Base-by-base conservation (phyloP, 2,329 filamentous ascomycete species). In the Sporothrix pseudoabietina region DNA sequence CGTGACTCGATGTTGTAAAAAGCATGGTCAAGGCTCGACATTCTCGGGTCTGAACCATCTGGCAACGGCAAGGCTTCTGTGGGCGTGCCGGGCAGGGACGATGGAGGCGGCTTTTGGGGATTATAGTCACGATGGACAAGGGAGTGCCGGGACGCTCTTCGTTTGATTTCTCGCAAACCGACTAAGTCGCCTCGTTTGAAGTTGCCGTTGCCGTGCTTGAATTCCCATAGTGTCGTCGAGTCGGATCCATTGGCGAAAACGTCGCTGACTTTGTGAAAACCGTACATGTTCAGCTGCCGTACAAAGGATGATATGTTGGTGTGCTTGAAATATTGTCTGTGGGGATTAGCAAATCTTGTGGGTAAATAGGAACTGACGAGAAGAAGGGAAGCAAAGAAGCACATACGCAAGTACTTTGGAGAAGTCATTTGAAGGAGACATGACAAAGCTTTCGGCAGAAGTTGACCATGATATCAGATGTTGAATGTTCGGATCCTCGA, bases 291-390 rank as follows among this genome's bases (percentile, higher is more conserved):
- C 69, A 99, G 84, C 83, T 99, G 96, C 68, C 96, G 90, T 69
- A 99, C 96, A 81, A 99, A 99, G 0, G 96, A 98, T 12, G 96
- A 98, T 75, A 98, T 97, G 80, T 99, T 99, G 77, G 95, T 99
- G 81, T 99, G 96, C 80, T 99, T 99, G 82, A 99, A 99, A 81
- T 99, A 99, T 89, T 97, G 94, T 72, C 95, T 97, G 78, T 16
- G 68, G 61, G 74, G 70, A 77, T 69, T 75, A 59, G 16, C 74
- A 79, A 68, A 80, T 75, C 74, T 59, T 70, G 77, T 72, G 76
- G 77, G 63, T 55, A 22, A 22, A 49, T 19, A 44, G 41, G 41
- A 14, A 19, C 44, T 16, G 44, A 6, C 12, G 14, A 49, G 44
- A 19, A 49, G 41, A 12, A 16, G 44, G 12, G 10, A 47, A 12